Base-by-base conservation (phyloP, 257 asterid genomes). In the Petunia axillaris region DNA sequence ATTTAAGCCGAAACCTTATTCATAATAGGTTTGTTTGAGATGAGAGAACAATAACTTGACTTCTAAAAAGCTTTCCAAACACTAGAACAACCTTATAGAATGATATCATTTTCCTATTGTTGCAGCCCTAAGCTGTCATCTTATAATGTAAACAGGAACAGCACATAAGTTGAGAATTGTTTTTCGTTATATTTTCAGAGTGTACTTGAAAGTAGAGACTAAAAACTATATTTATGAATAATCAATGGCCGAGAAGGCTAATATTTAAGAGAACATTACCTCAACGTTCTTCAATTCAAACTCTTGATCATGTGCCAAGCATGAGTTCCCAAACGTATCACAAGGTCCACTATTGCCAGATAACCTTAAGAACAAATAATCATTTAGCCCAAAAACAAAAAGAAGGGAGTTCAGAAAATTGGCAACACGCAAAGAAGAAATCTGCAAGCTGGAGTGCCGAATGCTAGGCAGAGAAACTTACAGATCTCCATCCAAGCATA, bases 401-500 rank as follows among this genome's bases (percentile, higher is more conserved):
- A 6, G 4, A 73, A 35, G 46, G 63, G 36, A 52, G 46, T 73
- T 73, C 78, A 73, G 1, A 25, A 25, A 1, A 44, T 62, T 67
- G 50, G 16, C 13, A 4, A 6, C 36, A 46, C 8, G 57, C 0
- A 40, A 43, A 68, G 41, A 62, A 63, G 44, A 37, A 36, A 37
- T 36, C 16, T 50, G 46, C 7, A 36, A 35, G 41, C 36, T 36
- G 0, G 14, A 35, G 8, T 52, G 57, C 11, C 36, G 14, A 67
- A 41, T 38, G 53, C 38, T 7, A 65, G 77, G 48, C 37, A 73
- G 76, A 78, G 71, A 64, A 80, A 75, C 97, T 90, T 83, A 96
- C 99, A 96, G 87, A 86, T 96, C 99, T 86, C 87, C 99, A 74
- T 89, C 91, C 91, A 96, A 87, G 90, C 91, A 76, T 82, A 96